phyloP scores from a whole-genome alignment of 768 basidiomycete species.

The Agrocybe pediades region DNA sequence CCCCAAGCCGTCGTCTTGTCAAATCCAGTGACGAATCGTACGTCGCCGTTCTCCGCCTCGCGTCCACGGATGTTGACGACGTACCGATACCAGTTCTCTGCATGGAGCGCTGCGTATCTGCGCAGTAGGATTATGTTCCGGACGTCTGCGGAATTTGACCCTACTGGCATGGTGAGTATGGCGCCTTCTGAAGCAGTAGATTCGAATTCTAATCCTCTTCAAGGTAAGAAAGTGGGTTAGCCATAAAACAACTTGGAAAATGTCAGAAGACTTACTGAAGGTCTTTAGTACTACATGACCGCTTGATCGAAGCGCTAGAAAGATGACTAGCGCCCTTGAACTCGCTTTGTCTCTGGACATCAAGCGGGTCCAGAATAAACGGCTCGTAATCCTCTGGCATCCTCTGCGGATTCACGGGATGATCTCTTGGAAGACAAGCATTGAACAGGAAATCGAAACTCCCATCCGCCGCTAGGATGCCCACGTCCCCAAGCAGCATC shows the following conservation, averaged over 20 bases:
- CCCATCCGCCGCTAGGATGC: slow-evolving; percentile 15
- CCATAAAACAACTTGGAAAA: background rate
- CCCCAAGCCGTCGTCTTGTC: slow-evolving; percentile 22
- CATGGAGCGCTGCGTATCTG: slow-evolving; percentile 15
- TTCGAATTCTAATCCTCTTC: slow-evolving; percentile 12
- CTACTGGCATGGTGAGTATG: slow-evolving; percentile 22
- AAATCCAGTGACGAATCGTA: slow-evolving; percentile 19
- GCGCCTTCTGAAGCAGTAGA: slow-evolving; percentile 17
- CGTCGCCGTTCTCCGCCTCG: slow-evolving; percentile 18
- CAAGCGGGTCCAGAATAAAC: slow-evolving; percentile 1
- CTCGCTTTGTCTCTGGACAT: slow-evolving; percentile 5
- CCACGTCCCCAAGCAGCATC: slow-evolving; percentile 20
- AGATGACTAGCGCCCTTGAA: slow-evolving; percentile 13
- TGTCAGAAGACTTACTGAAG: slow-evolving; percentile 1
- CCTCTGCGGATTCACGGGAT: slow-evolving; percentile 12
- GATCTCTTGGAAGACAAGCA: slow-evolving; percentile 11
- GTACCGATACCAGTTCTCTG: slow-evolving; percentile 18
- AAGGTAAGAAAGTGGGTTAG: background rate
- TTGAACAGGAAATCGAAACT: slow-evolving; percentile 23
- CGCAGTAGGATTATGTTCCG: slow-evolving; percentile 5
- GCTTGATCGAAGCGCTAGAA: slow-evolving; percentile 9
- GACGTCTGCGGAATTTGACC: slow-evolving; percentile 14
- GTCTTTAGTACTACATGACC: background rate
- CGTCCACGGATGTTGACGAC: slow-evolving; percentile 12
- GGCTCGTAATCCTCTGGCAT: slow-evolving; percentile 15